Evolutionary conservation across 371 early-diverging fungal genomes (phyloP), one percentile per base, ranked within the genome.

Genomic region (Zopfochytrium polystomum): DNA sequence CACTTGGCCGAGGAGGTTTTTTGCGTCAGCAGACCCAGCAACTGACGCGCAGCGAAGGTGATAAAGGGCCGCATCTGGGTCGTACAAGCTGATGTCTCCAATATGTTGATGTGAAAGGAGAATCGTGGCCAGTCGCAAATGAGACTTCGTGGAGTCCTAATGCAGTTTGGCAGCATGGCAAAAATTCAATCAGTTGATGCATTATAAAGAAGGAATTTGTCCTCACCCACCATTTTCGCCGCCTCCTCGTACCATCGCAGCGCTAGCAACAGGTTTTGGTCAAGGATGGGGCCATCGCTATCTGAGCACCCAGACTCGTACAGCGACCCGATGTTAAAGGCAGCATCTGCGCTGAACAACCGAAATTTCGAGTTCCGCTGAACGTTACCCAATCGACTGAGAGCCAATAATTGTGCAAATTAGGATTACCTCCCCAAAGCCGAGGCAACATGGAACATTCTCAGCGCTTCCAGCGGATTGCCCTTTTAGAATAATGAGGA

Each of bases 221-320:
- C 53, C 27, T 15, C 29, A 13, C 15, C 27, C 47, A 76, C 76
- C 63, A 68, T 68, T 9, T 62, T 58, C 0, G 74, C 65, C 1
- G 72, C 75, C 22, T 70, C 64, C n/a, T 59, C 26, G 57, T 73
- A 75, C 70, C 68, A 78, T 13, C 73, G 60, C 25, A 71, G 9
- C 5, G 78, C 78, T 48, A 75, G 62, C 22, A 60, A 66, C 2
- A 65, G 13, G 49, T 78, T 73, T 42, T 26, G 38, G 3, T 47
- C 51, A 27, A 66, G 32, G 34, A 61, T 0, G 6, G 51, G 56
- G 0, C 73, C 74, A 2, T 61, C 51, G 3, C 13, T 23, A 35
- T 75, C 76, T 1, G 44, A 30, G 51, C 79, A 78, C 20, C 79
- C 79, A 22, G 52, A 33, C 47, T 78, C 76, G 46, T 78, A 71